phyloP scores from a whole-genome alignment of 345 rosid genomes.

The Cochlearia excelsa region DNA sequence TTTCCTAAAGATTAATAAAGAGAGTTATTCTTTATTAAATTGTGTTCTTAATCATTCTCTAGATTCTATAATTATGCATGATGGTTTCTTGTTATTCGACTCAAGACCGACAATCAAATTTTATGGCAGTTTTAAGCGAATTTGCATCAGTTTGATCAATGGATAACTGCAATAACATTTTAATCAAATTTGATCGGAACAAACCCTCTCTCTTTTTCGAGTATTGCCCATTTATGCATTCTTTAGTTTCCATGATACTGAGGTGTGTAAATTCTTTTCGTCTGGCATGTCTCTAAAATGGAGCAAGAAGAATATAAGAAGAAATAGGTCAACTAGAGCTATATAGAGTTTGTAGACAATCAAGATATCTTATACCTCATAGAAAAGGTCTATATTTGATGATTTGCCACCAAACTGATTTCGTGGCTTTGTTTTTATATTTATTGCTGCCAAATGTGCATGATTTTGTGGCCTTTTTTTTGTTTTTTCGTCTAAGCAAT shows the following conservation, averaged over 20 bases:
- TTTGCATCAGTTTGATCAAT: conserved; percentile 97
- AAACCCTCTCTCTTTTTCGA: conserved; percentile 12
- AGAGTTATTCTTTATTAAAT: too few species aligned
- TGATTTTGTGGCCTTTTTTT: too few species aligned
- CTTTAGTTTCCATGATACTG: conserved; percentile 24
- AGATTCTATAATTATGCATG: not conserved
- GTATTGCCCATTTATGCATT: conserved; percentile 26
- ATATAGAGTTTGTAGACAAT: conserved; percentile 95
- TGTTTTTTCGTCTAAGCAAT: too few species aligned
- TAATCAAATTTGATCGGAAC: conserved; percentile 70
- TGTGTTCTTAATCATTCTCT: too few species aligned
- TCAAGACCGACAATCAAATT: conserved; percentile 16
- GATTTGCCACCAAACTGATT: too few species aligned
- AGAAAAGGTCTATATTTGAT: conserved; percentile 65
- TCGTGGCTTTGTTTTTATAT: too few species aligned
- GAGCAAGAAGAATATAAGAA: conserved; percentile 99
- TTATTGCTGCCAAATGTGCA: too few species aligned
- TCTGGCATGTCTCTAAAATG: conserved; percentile 99
- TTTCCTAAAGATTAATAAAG: too few species aligned
- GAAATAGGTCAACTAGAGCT: conserved; percentile 98
- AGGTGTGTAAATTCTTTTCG: conserved; percentile 27
- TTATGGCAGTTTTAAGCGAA: conserved; percentile 91
- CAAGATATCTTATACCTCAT: conserved; percentile 91
- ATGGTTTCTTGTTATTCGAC: conserved; percentile 21
- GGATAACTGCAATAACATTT: conserved; percentile 98